phyloP scores from a whole-genome alignment of 164 flowering plant genomes.

The Stephania yunnanensis region DNA sequence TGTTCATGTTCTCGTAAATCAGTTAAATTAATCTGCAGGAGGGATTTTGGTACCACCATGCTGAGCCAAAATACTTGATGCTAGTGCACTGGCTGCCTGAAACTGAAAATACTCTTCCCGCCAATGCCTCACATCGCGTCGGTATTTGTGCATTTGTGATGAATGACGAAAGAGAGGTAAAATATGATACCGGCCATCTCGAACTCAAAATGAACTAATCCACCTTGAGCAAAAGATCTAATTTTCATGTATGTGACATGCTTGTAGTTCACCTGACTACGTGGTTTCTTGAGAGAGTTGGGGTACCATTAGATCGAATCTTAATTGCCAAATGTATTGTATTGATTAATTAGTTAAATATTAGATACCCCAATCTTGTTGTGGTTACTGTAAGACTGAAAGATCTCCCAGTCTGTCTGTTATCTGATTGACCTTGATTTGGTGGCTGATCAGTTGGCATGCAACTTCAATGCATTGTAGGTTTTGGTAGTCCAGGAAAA shows the following conservation, averaged over 20 bases:
- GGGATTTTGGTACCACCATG: slow-evolving; percentile 49
- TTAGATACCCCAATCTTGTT: neutral
- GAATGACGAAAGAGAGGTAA: slow-evolving; percentile 47
- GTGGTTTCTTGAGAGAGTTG: neutral
- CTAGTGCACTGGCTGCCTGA: slow-evolving; percentile 48
- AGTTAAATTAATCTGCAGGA: slow-evolving; percentile 24
- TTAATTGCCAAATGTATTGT: neutral
- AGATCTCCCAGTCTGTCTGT: slow-evolving; percentile 3
- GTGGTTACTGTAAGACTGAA: neutral
- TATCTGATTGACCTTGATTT: slow-evolving; percentile 4
- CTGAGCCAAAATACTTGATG: slow-evolving; percentile 44
- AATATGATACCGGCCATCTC: neutral
- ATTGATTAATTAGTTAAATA: neutral
- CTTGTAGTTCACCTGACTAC: neutral
- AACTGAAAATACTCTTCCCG: slow-evolving; percentile 30
- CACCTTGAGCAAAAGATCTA: neutral
- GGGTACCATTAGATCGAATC: neutral
- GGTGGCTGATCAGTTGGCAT: slow-evolving; percentile 8
- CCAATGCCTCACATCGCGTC: slow-evolving; percentile 46
- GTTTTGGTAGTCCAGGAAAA: slow-evolving; percentile 29
- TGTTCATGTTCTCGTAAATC: neutral
- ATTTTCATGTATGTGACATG: neutral
- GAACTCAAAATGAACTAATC: neutral
- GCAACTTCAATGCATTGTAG: slow-evolving; percentile 18
- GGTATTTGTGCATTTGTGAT: slow-evolving; percentile 44